A percentile compares a stretch with the other conserved stretches of the same genome.
phyloP scores from a whole-genome alignment of 2,329 filamentous ascomycete genomes.

The Talaromyces islandicus region DNA sequence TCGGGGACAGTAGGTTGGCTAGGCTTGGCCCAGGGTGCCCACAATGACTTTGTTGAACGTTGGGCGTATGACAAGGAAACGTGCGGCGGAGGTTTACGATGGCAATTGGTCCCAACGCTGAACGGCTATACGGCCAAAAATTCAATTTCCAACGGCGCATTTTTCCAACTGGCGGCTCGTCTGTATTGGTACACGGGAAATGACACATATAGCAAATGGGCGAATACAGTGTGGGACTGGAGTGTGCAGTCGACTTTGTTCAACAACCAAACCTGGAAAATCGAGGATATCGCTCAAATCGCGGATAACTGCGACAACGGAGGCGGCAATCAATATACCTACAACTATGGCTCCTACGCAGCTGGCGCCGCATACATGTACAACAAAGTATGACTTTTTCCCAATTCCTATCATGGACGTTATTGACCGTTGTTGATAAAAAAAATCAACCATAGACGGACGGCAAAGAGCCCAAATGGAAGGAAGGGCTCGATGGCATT shows the following conservation, averaged over 20 bases:
- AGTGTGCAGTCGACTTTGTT: slow-evolving; percentile 46
- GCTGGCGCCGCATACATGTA: slow-evolving; percentile 53
- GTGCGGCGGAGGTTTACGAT: slow-evolving; percentile 70
- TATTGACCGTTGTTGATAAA: slow-evolving; percentile 13
- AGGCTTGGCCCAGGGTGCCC: slow-evolving; percentile 68
- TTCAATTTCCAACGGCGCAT: slow-evolving; percentile 47
- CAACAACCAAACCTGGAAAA: slow-evolving; percentile 41
- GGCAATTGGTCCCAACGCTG: slow-evolving; percentile 74
- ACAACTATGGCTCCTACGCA: slow-evolving; percentile 52
- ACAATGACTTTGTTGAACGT: slow-evolving; percentile 68
- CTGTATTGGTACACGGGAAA: slow-evolving; percentile 71
- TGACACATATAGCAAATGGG: slow-evolving; percentile 68
- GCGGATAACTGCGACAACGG: slow-evolving; percentile 44
- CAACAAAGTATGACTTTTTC: slow-evolving; percentile 39
- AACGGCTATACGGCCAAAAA: slow-evolving; percentile 56
- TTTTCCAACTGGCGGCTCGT: slow-evolving; percentile 55
- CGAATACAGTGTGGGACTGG: slow-evolving; percentile 59
- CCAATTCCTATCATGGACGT: background rate
- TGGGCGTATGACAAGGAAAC: slow-evolving; percentile 56
- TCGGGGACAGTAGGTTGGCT: slow-evolving; percentile 61
- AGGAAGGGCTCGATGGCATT: slow-evolving; percentile 43
- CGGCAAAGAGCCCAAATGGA: slow-evolving; percentile 43
- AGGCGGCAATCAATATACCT: slow-evolving; percentile 51
- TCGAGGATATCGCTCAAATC: slow-evolving; percentile 38
- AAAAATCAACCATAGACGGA: slow-evolving; percentile 27